Evolutionary conservation across 371 early-diverging fungal genomes (phyloP), one percentile per base, ranked within the genome.

Genomic region (Mortierella sp.): DNA sequence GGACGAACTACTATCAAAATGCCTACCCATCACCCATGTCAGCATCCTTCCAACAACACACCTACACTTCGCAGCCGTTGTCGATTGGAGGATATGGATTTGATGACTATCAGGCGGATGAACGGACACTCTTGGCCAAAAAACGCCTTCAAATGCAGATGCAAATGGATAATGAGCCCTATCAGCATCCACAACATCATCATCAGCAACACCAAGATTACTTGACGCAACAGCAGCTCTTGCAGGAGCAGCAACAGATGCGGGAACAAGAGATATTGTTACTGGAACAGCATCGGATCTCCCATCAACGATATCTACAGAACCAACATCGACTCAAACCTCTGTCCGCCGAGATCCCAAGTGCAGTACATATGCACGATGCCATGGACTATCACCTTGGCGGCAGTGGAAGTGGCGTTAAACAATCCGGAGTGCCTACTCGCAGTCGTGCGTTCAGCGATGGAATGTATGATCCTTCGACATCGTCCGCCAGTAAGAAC

Each of bases 321-420:
- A 51, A 47, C 39, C 74, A 73, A 24, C 61, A 58, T 34, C 34
- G 14, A 30, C 41, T 34, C n/a, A 58, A 64, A 34, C 50, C 60
- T 41, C 46, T 49, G 46, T 55, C 43, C 14, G 53, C 57, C 10
- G 66, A 50, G 21, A 30, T 28, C 31, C 58, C 67, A 0, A 52
- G 41, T 18, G 42, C 65, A 3, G 19, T 50, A 0, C 47, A 31
- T 6, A 50, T 67, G 2, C 27, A 57, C 3, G 55, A 67, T 16
- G 62, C 62, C 7, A 18, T 72, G 53, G 72, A 72, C 23, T 72
- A 72, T 50, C 72, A 72, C 27, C 66, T 72, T 28, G 72, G 71
- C 8, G 59, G 58, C 8, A 31, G 30, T 16, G n/a, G 34, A 34
- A 16, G 27, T 27, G 9, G 42, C 21, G 14, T 31, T 26, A 28